Conservation (phyloP, 75 land plant genomes). For the Gnetum montanum region DNA sequence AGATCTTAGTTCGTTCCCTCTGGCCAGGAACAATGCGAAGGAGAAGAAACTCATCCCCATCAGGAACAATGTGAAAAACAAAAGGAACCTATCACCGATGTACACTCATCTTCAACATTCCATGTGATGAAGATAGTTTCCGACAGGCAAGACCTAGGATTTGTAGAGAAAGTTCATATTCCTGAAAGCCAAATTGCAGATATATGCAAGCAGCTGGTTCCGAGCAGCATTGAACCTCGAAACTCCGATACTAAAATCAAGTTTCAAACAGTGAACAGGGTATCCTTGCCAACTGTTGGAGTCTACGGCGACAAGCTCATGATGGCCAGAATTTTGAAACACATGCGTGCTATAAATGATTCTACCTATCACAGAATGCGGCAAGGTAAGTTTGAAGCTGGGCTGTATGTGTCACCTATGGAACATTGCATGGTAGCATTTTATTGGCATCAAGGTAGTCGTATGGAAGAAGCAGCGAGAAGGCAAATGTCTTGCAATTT, state of each 20-base stretch:
- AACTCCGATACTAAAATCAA: conserved; percentile 2
- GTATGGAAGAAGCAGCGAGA: conserved; percentile 11
- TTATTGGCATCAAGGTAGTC: conserved; percentile 15
- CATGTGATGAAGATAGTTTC: conserved; percentile 10
- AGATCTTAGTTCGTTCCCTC: too few relatives aligned
- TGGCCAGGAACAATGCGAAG: too few relatives aligned
- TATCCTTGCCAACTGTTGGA: conserved; percentile 8
- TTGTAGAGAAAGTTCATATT: conserved; percentile 16
- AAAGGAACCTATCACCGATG: too few relatives aligned
- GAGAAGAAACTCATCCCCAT: too few relatives aligned
- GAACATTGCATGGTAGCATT: conserved; percentile 4
- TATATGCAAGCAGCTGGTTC: neutral
- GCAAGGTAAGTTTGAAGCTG: conserved; percentile 6
- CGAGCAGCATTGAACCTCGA: neutral
- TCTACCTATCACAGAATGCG: neutral
- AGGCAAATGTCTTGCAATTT: conserved; percentile 32
- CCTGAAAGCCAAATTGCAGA: conserved; percentile 4
- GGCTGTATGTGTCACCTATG: conserved; percentile 8
- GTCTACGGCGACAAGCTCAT: conserved; percentile 14
- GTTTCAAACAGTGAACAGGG: conserved; percentile 5
- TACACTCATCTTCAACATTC: neutral
- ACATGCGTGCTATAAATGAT: conserved; percentile 3
- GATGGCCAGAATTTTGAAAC: conserved; percentile 7
- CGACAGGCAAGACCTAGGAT: conserved; percentile 27
- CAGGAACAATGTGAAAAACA: too few relatives aligned